Base-by-base conservation (phyloP, 495 filamentous ascomycete species). In the Bombardia bombarda region DNA sequence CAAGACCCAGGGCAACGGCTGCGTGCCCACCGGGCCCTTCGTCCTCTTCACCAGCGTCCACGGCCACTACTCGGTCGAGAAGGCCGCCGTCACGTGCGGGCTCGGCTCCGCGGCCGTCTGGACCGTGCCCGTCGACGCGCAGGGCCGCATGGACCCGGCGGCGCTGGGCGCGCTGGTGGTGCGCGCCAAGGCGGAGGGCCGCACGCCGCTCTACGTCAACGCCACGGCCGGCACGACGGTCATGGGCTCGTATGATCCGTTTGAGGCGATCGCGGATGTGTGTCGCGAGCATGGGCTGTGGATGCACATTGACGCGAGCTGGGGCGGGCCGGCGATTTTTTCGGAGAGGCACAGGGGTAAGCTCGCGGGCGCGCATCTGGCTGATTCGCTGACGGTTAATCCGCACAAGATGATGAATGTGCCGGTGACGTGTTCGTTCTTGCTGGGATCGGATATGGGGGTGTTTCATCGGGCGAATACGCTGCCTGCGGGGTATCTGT, bases 321-420 rank as follows among this genome's bases (percentile, higher is more conserved):
- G 90, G 90, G 92, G 90, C 50, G 92, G 87, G 2, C 76, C 82
- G 1, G 88, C 85, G 32, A 67, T 83, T 43, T 95, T 97, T 73
- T 87, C 82, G 21, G 43, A 69, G 22, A 59, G 61, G 32, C 82
- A 85, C 40, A 70, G 70, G 21, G 58, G 69, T 52, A 83, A 85
- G 61, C 63, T 93, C 28, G 56, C 68, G 13, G 90, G 90, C 19
- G 66, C 75, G 12, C 72, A 89, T 34, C 70, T 78, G 13, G 92
- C 88, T 7, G 71, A 95, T 65, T 86, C 78, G 26, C 70, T 96
- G 22, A 82, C 86, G 7, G 74, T 95, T 31, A 95, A 93, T 60
- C 90, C 92, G 46, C 90, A 98, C 63, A 96, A 96, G 64, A 98
- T 96, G 92, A 74, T 98, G 51, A 86, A 85, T 31, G 86, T 86